phyloP scores from a whole-genome alignment of 805 yeast species.

The Starmera dryadoides region DNA sequence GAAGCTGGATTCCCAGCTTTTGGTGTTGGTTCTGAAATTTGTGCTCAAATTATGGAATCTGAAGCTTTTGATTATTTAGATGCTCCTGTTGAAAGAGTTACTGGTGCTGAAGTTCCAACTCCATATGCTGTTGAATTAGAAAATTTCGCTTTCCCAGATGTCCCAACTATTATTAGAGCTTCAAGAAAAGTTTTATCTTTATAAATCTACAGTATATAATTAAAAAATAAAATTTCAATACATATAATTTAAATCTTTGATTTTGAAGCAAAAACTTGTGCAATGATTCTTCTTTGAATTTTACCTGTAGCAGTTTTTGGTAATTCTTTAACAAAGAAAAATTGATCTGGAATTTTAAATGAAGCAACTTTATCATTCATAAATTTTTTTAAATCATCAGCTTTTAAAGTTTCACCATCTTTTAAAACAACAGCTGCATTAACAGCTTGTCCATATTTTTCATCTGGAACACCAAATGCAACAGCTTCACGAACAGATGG shows the following conservation, averaged over 20 bases:
- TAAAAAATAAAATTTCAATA: background rate
- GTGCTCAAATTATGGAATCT: conserved; percentile 96
- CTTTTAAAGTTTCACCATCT: conserved; percentile 28
- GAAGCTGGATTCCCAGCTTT: conserved; percentile 98
- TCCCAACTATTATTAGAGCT: conserved; percentile 83
- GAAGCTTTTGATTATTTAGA: conserved; percentile 98
- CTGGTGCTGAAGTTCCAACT: conserved; percentile 99
- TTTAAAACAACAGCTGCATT: conserved; percentile 62
- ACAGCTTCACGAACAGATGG: conserved; percentile 67
- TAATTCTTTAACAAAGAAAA: conserved; percentile 50
- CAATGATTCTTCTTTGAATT: conserved; percentile 61
- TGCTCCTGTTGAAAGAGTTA: conserved; percentile 97
- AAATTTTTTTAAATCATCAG: conserved; percentile 38
- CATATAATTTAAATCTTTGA: conserved; percentile 16
- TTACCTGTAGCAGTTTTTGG: conserved; percentile 79
- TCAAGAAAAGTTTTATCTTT: conserved; percentile 71
- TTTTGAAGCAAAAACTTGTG: conserved; percentile 39
- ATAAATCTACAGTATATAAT: conserved; percentile 21
- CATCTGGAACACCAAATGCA: conserved; percentile 60
- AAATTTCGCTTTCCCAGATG: conserved; percentile 98
- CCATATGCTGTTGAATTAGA: conserved; percentile 96
- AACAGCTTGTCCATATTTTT: conserved; percentile 63
- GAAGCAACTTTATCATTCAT: conserved; percentile 39
- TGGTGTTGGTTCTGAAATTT: conserved; percentile 97
- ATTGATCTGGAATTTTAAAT: conserved; percentile 54